Evolutionary conservation across 2,329 filamentous ascomycete species (phyloP), one percentile per base, ranked within the genome.

Genomic region (Daldinia sp.): DNA sequence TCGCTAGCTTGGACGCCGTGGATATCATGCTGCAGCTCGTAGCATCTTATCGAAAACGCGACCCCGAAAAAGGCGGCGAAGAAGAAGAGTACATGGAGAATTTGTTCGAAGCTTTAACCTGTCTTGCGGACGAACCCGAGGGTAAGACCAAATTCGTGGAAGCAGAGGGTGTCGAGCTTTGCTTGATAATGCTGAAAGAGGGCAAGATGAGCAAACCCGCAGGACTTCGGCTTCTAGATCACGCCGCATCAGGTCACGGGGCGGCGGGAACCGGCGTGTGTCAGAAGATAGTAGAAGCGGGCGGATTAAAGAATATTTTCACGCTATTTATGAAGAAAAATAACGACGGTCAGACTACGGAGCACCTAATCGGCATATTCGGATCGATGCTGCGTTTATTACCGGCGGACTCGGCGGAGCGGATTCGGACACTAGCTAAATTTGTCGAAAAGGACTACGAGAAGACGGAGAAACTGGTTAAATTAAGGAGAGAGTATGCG

Each of bases 81-180:
- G 96, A 98, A 79, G 94, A 97, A 77, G 96, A 99, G 81, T 98
- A 93, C 78, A 92, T 97, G 77, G 93, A 97, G 80, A 97, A 99
- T 72, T 78, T 98, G 0, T 99, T 99, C 78, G 94, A 97, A 76
- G 89, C 90, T 1, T 78, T 98, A 18, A 92, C 93, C 0, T 97
- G 92, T 73, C 82, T 97, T 1, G 92, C 91, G 0, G 92, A 97
- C 74, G 91, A 93, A 65, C 79, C 85, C 0, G 81, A 86, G 4
- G 94, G 94, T 5, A 98, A 98, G 79, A 76, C 81, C 9, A 93
- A 93, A 66, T 96, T 98, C 69, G 78, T 97, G 37, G 92, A 96
- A 73, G 94, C 93, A 1, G 96, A 99, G 81, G 96, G 96, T 41
- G 87, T 97, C 10, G 96, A 99, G 78, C 87, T 99, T 5, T 93